These are phyloP conservation scores for Mycogone perniciosa DNA, from an alignment of 2,329 filamentous ascomycete genomes.

Conservation along the genomic window DNA sequence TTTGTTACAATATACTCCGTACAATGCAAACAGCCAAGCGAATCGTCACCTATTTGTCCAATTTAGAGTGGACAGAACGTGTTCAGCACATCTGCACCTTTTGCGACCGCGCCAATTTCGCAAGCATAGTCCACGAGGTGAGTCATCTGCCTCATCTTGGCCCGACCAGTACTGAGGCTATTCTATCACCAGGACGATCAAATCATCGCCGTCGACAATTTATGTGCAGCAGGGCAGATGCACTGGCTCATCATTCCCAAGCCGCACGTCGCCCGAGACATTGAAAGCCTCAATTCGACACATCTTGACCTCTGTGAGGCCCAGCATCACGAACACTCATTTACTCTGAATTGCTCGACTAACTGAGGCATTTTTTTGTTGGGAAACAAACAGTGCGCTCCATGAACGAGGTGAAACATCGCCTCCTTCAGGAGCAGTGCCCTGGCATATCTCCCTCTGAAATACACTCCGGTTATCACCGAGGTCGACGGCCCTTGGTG, in stretches of 20 bases:
- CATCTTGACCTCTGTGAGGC: neutral
- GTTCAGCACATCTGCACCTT: neutral
- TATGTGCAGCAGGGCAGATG: neutral
- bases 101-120: neutral
- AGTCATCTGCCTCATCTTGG: neutral
- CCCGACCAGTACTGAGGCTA: neutral
- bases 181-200: neutral
- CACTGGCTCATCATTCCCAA: constrained; percentile 6
- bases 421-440: neutral
- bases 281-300: neutral
- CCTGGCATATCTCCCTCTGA: neutral
- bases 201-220: neutral
- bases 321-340: neutral
- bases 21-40: neutral
- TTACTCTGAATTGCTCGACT: neutral
- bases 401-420: neutral
- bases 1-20: neutral
- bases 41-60: neutral
- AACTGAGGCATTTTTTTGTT: neutral
- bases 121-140: neutral
- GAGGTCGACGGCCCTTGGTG: neutral
- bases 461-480: constrained; percentile 5
- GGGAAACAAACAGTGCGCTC: neutral
- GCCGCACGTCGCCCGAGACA: neutral
- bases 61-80: neutral